Conservation (phyloP, 306 rosid genomes). For the Prunus davidiana region DNA sequence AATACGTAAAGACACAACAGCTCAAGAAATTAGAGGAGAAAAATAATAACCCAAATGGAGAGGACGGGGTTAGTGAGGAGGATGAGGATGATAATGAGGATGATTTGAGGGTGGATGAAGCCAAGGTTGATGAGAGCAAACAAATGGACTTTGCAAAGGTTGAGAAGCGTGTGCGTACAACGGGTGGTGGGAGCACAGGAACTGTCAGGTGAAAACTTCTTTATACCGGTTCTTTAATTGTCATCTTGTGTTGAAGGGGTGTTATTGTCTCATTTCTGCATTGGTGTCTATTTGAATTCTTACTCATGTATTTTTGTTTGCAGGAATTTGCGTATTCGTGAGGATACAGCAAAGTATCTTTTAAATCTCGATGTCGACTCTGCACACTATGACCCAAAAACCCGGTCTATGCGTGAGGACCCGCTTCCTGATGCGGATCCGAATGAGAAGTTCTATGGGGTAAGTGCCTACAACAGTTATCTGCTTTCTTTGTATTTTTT, state of each 20-base stretch:
- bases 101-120: slow-evolving; percentile 59
- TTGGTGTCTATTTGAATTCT: background rate
- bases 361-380: slow-evolving; percentile 64
- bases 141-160: slow-evolving; percentile 79
- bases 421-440: slow-evolving; percentile 75
- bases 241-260: no score
- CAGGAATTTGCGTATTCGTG: slow-evolving; percentile 59
- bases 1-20: slow-evolving; percentile 54
- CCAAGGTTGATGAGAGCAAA: slow-evolving; percentile 74
- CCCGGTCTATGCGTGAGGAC: slow-evolving; percentile 69
- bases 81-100: slow-evolving; percentile 63
- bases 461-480: no score
- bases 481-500: no score
- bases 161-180: slow-evolving; percentile 71
- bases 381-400: slow-evolving; percentile 61
- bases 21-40: slow-evolving; percentile 53
- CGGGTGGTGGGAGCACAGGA: slow-evolving; percentile 75
- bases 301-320: slow-evolving; percentile 3
- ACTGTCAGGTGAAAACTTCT: slow-evolving; percentile 53
- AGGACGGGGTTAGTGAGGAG: slow-evolving; percentile 23
- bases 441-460: slow-evolving; percentile 54
- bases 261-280: background rate
- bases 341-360: slow-evolving; percentile 66
- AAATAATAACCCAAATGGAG: slow-evolving; percentile 42
- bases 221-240: background rate